These are phyloP conservation scores for Colletotrichum brevisporum DNA, from an alignment of 2,329 filamentous ascomycete species.

Conservation along the genomic window DNA sequence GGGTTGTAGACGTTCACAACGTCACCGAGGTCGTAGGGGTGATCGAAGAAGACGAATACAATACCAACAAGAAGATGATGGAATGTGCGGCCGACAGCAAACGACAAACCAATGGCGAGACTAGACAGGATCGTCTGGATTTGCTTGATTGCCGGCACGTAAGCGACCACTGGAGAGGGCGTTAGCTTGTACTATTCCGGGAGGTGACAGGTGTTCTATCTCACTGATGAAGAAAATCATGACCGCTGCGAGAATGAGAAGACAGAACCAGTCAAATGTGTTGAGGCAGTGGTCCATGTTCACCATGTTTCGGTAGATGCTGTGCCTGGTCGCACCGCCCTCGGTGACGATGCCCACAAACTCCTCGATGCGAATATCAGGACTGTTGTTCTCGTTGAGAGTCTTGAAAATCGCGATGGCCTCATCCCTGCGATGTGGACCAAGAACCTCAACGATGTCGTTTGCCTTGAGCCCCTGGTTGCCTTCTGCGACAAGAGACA, in stretches of 20 bases:
- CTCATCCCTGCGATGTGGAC: constrained; percentile 44
- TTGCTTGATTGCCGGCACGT: constrained; percentile 46
- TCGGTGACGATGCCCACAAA: constrained; percentile 47
- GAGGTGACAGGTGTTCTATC: background rate
- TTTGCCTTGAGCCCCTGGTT: constrained; percentile 41
- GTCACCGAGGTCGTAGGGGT: constrained; percentile 81
- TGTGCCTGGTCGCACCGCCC: constrained; percentile 44
- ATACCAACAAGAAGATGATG: constrained; percentile 79
- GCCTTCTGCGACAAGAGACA: constrained; percentile 46
- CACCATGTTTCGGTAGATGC: constrained; percentile 47
- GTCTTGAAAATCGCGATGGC: constrained; percentile 43
- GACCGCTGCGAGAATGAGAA: constrained; percentile 43
- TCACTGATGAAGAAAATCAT: constrained; percentile 47
- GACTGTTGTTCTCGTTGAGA: constrained; percentile 43
- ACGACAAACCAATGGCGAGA: constrained; percentile 68
- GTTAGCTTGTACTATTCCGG: background rate
- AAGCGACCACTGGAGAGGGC: constrained; percentile 39
- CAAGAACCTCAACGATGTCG: constrained; percentile 47
- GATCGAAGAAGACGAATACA: constrained; percentile 81
- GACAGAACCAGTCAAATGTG: constrained; percentile 49
- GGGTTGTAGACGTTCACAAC: constrained; percentile 73
- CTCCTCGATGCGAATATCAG: constrained; percentile 48
- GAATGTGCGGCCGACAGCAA: constrained; percentile 80
- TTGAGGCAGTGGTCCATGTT: constrained; percentile 49
- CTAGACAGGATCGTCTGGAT: constrained; percentile 46